Evolutionary conservation across 2,329 filamentous ascomycete genomes (phyloP).

Genomic region (Botrytis cinerea): DNA sequence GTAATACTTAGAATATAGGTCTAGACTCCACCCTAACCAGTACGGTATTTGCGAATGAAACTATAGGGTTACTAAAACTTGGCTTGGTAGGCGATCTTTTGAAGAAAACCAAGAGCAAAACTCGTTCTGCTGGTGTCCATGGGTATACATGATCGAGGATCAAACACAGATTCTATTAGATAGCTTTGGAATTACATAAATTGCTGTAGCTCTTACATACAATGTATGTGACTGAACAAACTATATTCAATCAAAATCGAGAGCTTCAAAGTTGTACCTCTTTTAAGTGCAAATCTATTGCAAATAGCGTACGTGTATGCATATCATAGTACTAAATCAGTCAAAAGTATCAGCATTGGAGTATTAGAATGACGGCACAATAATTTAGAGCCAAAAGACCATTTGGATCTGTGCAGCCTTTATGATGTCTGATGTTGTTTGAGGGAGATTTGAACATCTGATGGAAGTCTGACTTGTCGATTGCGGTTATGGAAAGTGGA

Average conservation of each 20-base stretch:
- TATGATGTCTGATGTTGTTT: not conserved
- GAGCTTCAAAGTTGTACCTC: not conserved
- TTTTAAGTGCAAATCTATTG: not conserved
- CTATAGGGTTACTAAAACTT: not conserved
- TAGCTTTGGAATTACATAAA: not conserved
- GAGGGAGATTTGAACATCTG: not conserved
- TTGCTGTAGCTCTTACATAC: not conserved
- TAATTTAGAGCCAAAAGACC: not conserved
- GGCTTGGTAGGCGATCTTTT: not conserved
- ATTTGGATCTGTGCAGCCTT: not conserved
- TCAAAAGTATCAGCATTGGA: not conserved
- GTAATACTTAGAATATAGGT: not conserved
- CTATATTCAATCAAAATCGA: not conserved
- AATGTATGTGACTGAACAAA: not conserved
- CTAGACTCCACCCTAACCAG: constrained; percentile 5
- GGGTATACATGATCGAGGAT: not conserved
- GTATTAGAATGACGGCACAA: not conserved
- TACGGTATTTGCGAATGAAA: not conserved
- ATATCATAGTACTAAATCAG: too few relatives aligned
- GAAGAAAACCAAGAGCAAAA: not conserved
- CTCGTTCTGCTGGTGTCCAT: not conserved
- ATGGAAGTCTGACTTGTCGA: not conserved
- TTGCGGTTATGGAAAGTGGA: not conserved
- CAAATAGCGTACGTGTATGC: not conserved
- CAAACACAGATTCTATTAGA: not conserved